phyloP scores from a whole-genome alignment of 768 basidiomycete genomes.

The Scleroderma bovista region DNA sequence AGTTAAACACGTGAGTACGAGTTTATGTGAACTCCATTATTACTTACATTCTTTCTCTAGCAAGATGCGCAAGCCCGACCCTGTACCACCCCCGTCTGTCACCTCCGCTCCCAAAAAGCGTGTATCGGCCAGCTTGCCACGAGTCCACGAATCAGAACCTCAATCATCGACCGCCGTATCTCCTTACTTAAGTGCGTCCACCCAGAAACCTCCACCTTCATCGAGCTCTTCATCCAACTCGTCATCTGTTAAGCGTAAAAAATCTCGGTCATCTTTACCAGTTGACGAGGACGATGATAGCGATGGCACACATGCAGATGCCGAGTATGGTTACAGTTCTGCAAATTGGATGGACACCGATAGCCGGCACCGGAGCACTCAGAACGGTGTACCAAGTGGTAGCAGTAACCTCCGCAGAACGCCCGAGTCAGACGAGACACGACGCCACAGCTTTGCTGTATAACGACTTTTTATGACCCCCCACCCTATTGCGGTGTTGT shows the following conservation, averaged over 20 bases:
- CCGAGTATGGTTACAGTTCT: conserved; percentile 42
- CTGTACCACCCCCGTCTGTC: conserved; percentile 33
- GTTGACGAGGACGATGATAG: conserved; percentile 54
- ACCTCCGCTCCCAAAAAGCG: conserved; percentile 40
- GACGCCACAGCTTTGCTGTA: conserved; percentile 65
- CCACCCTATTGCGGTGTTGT: conserved; percentile 14
- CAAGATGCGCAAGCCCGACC: conserved; percentile 87
- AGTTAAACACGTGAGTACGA: conserved; percentile 72
- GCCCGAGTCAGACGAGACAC: conserved; percentile 44
- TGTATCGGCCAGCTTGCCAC: conserved; percentile 26
- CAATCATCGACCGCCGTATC: conserved; percentile 35
- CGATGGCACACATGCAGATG: conserved; percentile 69
- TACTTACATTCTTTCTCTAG: conserved; percentile 32
- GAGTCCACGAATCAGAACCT: conserved; percentile 35
- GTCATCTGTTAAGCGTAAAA: conserved; percentile 43
- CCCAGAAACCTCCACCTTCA: conserved; percentile 32
- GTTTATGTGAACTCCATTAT: conserved; percentile 1
- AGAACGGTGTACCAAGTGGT: conserved; percentile 11
- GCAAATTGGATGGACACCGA: conserved; percentile 51
- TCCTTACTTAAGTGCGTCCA: conserved; percentile 29
- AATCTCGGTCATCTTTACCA: conserved; percentile 42
- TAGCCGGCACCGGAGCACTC: conserved; percentile 43
- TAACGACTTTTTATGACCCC: conserved; percentile 30
- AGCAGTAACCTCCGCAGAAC: conserved; percentile 27
- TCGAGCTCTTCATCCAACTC: conserved; percentile 24